These are phyloP conservation scores for Lyophyllum shimeji DNA, from an alignment of 768 basidiomycete genomes.

Conservation along the genomic window DNA sequence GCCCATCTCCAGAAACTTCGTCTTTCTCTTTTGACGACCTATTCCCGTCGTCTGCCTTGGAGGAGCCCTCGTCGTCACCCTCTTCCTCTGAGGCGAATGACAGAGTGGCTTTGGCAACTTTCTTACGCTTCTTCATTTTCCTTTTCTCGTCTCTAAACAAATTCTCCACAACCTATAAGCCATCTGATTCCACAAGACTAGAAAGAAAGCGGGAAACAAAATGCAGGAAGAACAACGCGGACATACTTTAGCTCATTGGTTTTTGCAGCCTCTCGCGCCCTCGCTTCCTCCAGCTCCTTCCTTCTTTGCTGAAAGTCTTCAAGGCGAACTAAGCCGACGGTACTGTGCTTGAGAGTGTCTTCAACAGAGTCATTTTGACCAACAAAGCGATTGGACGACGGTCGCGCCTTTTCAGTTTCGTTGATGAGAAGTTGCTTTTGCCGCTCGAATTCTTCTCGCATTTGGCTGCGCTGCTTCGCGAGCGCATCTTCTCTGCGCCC, in stretches of 20 bases:
- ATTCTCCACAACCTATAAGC: slow-evolving; percentile 80
- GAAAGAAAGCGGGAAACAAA: slow-evolving; percentile 9
- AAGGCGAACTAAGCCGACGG: slow-evolving; percentile 87
- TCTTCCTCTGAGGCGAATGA: slow-evolving; percentile 92
- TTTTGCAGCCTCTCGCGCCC: slow-evolving; percentile 84
- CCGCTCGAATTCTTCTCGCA: slow-evolving; percentile 79
- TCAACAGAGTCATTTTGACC: slow-evolving; percentile 95
- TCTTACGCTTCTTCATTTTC: slow-evolving; percentile 92
- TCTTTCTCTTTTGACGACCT: slow-evolving; percentile 34
- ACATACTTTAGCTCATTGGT: slow-evolving; percentile 88
- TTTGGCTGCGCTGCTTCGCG: slow-evolving; percentile 76
- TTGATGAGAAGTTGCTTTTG: slow-evolving; percentile 79
- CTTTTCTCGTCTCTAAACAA: slow-evolving; percentile 84
- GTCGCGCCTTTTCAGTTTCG: slow-evolving; percentile 92
- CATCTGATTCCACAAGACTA: slow-evolving; percentile 35
- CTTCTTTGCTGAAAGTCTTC: slow-evolving; percentile 91
- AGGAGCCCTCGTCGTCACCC: slow-evolving; percentile 44
- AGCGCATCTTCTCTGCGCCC: slow-evolving; percentile 86
- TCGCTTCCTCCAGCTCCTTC: slow-evolving; percentile 89
- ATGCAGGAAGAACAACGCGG: slow-evolving; percentile 20
- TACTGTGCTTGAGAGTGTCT: slow-evolving; percentile 86
- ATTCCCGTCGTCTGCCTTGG: slow-evolving; percentile 27
- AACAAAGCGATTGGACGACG: slow-evolving; percentile 85
- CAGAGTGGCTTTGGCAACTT: slow-evolving; percentile 80
- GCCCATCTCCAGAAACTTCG: slow-evolving; percentile 44